Base-by-base conservation (phyloP, 1,139 yeast genomes). In the Fermentozyma sake region DNA sequence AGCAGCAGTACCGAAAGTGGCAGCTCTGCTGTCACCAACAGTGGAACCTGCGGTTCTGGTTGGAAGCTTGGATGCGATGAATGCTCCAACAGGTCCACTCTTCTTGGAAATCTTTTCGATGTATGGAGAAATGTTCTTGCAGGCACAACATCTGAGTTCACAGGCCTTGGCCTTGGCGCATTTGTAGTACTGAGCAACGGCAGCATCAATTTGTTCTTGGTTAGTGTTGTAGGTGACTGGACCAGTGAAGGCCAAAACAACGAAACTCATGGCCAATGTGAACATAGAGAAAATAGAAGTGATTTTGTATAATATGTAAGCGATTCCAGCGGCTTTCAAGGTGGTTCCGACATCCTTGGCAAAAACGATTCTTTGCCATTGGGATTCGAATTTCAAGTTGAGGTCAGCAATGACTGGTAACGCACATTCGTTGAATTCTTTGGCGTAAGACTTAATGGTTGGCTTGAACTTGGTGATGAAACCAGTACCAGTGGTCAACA, bases 151-250 rank as follows among this genome's bases (percentile, higher is more conserved):
- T 35, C 70, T 55, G 44, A 55, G 60, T 51, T 79, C 80, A 24
- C 63, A 45, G 33, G 75, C 54, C 60, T 81, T 79, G 28, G 62
- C 68, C 52, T 72, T 73, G 33, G 78, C 78, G 29, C 73, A 47
- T 41, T 70, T 63, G 23, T 78, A 61, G 52, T 67, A 71, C 42
- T 76, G 68, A 35, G 72, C 72, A 33, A 82, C 71, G 31, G 76
- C 74, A 29, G 79, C 78, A 59, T 89, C 95, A 54, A 91, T 82
- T 63, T 83, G 82, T 48, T 69, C 69, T 69, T 86, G 79, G 72
- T 84, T 79, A 43, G 69, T 71, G 42, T 72, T 61, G 67, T 89
- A 91, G 40, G 83, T 49, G 18, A 74, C 75, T 35, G 98, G 97
- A 28, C 75, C 61, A 26, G 93, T 62, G 70, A 91, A 91, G 12